Percentiles rank a stretch among this genome's conserved stretches.
Conservation (phyloP, 2,329 filamentous ascomycete genomes). For the Parastagonospora avenae region DNA sequence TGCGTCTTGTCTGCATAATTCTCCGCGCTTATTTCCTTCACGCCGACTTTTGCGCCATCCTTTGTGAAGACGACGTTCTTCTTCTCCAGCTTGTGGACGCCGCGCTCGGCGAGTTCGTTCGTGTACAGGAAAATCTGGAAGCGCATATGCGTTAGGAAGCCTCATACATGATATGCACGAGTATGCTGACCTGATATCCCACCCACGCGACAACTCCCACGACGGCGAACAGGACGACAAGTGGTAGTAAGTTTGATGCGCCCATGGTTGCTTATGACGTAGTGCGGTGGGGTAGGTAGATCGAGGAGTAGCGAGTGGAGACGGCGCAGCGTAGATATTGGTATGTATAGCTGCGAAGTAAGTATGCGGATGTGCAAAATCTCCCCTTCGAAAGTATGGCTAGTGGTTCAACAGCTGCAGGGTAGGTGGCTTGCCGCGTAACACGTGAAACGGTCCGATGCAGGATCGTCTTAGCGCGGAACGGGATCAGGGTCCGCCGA, state of each 20-base stretch:
- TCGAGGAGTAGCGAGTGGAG: not conserved
- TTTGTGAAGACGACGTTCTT: slow-evolving; percentile 78
- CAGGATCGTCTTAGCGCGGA: not conserved
- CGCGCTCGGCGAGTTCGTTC: slow-evolving; percentile 67
- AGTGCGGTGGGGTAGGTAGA: not conserved
- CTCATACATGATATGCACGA: not conserved
- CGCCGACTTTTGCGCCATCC: slow-evolving; percentile 73
- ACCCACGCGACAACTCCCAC: slow-evolving; percentile 66
- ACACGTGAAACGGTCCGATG: slow-evolving; percentile 18
- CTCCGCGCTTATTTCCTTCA: slow-evolving; percentile 71
- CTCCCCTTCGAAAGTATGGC: not conserved
- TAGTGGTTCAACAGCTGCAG: not conserved
- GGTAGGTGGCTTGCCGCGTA: slow-evolving; percentile 7
- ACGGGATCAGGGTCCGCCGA: not conserved
- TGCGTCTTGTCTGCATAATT: slow-evolving; percentile 77
- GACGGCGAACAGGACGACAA: slow-evolving; percentile 66
- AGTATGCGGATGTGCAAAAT: not conserved
- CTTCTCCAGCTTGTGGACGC: slow-evolving; percentile 72
- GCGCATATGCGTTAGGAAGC: slow-evolving; percentile 4
- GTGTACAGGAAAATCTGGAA: slow-evolving; percentile 67
- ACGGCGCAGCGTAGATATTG: not conserved
- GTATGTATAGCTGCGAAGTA: not conserved
- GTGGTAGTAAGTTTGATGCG: slow-evolving; percentile 63
- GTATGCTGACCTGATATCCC: slow-evolving; percentile 63
- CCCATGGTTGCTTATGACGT: slow-evolving; percentile 32